phyloP scores from a whole-genome alignment of 305 asterid species.

The Stenogyne calaminthoides region DNA sequence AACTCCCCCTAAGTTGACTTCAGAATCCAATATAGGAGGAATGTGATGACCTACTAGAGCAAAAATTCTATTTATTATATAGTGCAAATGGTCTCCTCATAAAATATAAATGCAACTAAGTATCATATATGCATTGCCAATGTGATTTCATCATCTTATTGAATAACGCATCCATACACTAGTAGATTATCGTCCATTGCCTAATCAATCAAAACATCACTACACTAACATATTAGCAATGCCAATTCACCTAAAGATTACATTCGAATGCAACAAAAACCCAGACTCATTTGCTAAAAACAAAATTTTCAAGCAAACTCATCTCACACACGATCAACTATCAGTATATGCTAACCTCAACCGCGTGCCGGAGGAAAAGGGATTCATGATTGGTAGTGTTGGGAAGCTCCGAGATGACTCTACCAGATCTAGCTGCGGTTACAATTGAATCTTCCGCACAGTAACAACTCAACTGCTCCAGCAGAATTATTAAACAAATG shows the following conservation, averaged over 20 bases:
- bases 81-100: background rate
- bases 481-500: conserved; percentile 21
- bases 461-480: conserved; percentile 27
- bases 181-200: background rate
- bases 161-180: conserved; percentile 11
- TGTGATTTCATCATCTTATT: conserved; percentile 1
- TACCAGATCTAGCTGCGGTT: conserved; percentile 58
- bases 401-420: conserved; percentile 57
- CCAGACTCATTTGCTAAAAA: conserved; percentile 13
- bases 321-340: conserved; percentile 24
- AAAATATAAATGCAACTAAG: conserved; percentile 14
- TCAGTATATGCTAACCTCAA: conserved; percentile 53
- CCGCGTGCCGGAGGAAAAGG: conserved; percentile 90
- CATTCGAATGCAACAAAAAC: conserved; percentile 11
- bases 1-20: conserved; percentile 1
- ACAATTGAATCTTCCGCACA: conserved; percentile 25
- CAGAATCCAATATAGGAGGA: background rate
- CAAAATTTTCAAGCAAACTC: conserved; percentile 19
- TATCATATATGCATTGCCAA: background rate
- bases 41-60: background rate
- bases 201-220: conserved; percentile 8
- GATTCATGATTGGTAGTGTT: conserved; percentile 74
- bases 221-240: conserved; percentile 3
- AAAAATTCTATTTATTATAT: background rate
- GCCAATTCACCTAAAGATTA: conserved; percentile 15